These are phyloP conservation scores for Pseudopyrenochaeta lycopersici DNA, from an alignment of 2,329 filamentous ascomycete species.

Conservation along the genomic window DNA sequence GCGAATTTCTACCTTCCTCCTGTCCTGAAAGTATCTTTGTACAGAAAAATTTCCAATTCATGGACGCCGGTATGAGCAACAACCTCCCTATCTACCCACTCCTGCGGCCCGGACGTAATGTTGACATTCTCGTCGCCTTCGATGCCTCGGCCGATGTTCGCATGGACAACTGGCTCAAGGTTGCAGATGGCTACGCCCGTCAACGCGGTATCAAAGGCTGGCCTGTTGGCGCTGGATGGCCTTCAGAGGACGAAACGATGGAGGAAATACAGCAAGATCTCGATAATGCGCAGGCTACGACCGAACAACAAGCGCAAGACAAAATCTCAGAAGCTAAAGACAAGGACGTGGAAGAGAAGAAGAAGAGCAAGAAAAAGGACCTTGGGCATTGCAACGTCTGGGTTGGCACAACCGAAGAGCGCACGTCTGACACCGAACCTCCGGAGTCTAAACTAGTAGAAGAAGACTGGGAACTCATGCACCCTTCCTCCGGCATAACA, in stretches of 20 bases:
- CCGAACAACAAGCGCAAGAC: slow-evolving; percentile 66
- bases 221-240: slow-evolving; percentile 96
- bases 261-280: slow-evolving; percentile 72
- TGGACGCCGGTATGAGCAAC: slow-evolving; percentile 99
- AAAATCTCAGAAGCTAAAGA: slow-evolving; percentile 69
- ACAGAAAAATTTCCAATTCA: slow-evolving; percentile 70
- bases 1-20: slow-evolving; percentile 75
- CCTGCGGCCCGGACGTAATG: slow-evolving; percentile 83
- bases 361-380: slow-evolving; percentile 53
- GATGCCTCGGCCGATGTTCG: slow-evolving; percentile 94
- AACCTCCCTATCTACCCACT: slow-evolving; percentile 96
- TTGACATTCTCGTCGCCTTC: slow-evolving; percentile 92
- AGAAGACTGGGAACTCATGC: slow-evolving; percentile 72
- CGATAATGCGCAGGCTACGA: slow-evolving; percentile 70
- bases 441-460: slow-evolving; percentile 65
- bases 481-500: slow-evolving; percentile 83
- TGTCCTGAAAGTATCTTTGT: slow-evolving; percentile 80
- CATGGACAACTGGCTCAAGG: slow-evolving; percentile 94
- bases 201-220: slow-evolving; percentile 93
- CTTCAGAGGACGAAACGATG: slow-evolving; percentile 67
- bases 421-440: slow-evolving; percentile 63
- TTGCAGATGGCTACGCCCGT: slow-evolving; percentile 89
- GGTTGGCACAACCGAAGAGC: slow-evolving; percentile 86
- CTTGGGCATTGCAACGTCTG: slow-evolving; percentile 94
- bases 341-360: slow-evolving; percentile 27